A percentile compares a stretch with the other conserved stretches of the same genome.
phyloP scores from a whole-genome alignment of 2,329 filamentous ascomycete genomes.

The Apiospora hydei region DNA sequence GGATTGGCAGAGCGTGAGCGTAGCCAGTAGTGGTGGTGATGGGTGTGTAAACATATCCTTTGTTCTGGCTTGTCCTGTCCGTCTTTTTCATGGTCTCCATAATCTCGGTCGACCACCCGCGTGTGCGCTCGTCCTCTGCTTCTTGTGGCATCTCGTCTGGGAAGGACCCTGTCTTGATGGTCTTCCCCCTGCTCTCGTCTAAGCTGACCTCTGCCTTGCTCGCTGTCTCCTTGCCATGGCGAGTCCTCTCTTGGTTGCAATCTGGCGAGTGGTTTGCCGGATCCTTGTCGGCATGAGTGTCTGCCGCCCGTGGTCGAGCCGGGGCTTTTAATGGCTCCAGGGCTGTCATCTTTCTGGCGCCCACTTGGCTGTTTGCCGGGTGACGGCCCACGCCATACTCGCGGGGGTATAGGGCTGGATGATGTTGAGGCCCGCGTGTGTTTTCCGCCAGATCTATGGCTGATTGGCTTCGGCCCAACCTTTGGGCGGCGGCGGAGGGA shows the following conservation, averaged over 20 bases:
- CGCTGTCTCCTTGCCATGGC: background rate
- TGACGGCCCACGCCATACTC: background rate
- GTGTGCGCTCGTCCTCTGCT: background rate
- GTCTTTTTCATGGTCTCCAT: slow-evolving; percentile 21
- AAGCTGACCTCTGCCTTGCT: background rate
- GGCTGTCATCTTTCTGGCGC: background rate
- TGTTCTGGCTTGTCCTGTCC: slow-evolving; percentile 16
- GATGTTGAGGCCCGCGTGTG: background rate
- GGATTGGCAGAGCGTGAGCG: slow-evolving; percentile 41
- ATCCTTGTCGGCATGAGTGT: background rate
- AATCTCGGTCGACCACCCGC: slow-evolving; percentile 22
- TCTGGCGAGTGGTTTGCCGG: no score
- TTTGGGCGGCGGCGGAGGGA: slow-evolving; percentile 36
- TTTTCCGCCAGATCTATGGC: slow-evolving; percentile 28
- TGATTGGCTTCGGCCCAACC: slow-evolving; percentile 37
- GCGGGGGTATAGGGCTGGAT: background rate
- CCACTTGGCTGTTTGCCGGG: background rate
- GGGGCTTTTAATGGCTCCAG: background rate
- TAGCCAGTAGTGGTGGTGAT: slow-evolving; percentile 69
- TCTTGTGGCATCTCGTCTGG: background rate
- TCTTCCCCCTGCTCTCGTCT: background rate
- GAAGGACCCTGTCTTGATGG: no score
- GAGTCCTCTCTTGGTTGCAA: background rate
- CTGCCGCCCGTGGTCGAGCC: background rate
- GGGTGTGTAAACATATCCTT: slow-evolving; percentile 60